phyloP scores from a whole-genome alignment of 2,329 filamentous ascomycete genomes.

The Diaporthe ilicicola region DNA sequence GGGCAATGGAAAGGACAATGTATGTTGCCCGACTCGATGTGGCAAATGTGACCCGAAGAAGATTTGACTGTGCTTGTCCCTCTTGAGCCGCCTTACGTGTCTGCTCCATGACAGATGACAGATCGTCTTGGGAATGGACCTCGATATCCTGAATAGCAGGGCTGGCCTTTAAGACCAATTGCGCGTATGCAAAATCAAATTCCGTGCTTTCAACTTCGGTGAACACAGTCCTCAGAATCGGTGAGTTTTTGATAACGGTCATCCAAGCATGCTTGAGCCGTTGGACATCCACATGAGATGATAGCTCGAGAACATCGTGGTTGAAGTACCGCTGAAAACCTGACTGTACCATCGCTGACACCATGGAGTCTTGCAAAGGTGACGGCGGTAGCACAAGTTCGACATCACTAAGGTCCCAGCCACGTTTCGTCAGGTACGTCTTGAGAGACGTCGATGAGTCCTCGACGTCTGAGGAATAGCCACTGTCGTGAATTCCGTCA shows the following conservation, averaged over 20 bases:
- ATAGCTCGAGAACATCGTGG: slow-evolving; percentile 76
- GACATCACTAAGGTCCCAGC: slow-evolving; percentile 49
- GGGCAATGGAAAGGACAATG: slow-evolving; percentile 76
- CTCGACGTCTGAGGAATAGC: slow-evolving; percentile 34
- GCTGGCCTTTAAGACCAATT: slow-evolving; percentile 51
- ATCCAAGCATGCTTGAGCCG: slow-evolving; percentile 70
- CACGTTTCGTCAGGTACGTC: slow-evolving; percentile 46
- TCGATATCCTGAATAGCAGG: slow-evolving; percentile 36
- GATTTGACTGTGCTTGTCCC: slow-evolving; percentile 44
- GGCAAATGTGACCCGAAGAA: slow-evolving; percentile 61
- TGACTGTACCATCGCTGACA: slow-evolving; percentile 82
- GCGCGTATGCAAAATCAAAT: slow-evolving; percentile 59
- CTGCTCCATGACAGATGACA: slow-evolving; percentile 46
- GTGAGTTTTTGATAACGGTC: slow-evolving; percentile 64
- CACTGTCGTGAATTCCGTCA: slow-evolving; percentile 16
- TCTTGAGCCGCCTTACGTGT: slow-evolving; percentile 49
- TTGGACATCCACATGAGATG: slow-evolving; percentile 59
- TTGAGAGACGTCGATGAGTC: slow-evolving; percentile 46
- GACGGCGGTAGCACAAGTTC: slow-evolving; percentile 77
- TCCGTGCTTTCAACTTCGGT: slow-evolving; percentile 68
- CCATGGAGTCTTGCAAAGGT: slow-evolving; percentile 86
- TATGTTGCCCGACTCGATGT: slow-evolving; percentile 46
- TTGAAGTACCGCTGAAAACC: slow-evolving; percentile 84
- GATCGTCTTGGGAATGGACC: slow-evolving; percentile 43
- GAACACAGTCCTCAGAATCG: slow-evolving; percentile 82